Conservation (phyloP, 129 eudicot species). For the Rutidosis leptorrhynchoides region DNA sequence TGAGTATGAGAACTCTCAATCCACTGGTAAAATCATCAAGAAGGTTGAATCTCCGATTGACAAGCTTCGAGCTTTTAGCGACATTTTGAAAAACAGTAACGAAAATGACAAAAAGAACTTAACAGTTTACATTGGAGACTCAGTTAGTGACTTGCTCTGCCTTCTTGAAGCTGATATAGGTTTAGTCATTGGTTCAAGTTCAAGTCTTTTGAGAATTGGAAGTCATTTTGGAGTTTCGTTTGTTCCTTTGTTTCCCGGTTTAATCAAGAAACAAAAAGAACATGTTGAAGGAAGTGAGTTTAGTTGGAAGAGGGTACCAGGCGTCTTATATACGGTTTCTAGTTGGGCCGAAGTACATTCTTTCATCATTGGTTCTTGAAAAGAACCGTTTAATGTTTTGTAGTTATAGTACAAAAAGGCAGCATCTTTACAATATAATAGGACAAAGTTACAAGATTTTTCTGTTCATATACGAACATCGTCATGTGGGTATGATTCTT, state of each 20-base stretch:
- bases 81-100: conserved; percentile 34
- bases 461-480: too few species aligned
- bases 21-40: conserved; percentile 70
- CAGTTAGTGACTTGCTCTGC: conserved; percentile 92
- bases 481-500: too few species aligned
- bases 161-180: conserved; percentile 89
- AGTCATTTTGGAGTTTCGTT: conserved; percentile 79
- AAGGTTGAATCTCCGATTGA: conserved; percentile 78
- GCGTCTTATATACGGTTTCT: too few species aligned
- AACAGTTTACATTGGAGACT: conserved; percentile 79
- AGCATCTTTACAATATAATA: conserved; percentile 31
- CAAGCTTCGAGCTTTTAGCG: conserved; percentile 59
- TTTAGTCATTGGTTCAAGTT: conserved; percentile 72
- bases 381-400: conserved; percentile 6
- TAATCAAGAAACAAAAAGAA: conserved; percentile 71
- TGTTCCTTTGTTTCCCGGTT: conserved; percentile 58
- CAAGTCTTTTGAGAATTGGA: conserved; percentile 70
- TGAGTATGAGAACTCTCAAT: conserved; percentile 45
- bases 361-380: conserved; percentile 56
- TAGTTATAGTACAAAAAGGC: conserved; percentile 28
- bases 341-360: too few species aligned
- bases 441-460: conserved; percentile 34
- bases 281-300: too few species aligned
- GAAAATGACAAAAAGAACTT: conserved; percentile 40
- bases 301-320: too few species aligned